Conservation (phyloP, 768 basidiomycete genomes). For the Xanthoconium purpureum region DNA sequence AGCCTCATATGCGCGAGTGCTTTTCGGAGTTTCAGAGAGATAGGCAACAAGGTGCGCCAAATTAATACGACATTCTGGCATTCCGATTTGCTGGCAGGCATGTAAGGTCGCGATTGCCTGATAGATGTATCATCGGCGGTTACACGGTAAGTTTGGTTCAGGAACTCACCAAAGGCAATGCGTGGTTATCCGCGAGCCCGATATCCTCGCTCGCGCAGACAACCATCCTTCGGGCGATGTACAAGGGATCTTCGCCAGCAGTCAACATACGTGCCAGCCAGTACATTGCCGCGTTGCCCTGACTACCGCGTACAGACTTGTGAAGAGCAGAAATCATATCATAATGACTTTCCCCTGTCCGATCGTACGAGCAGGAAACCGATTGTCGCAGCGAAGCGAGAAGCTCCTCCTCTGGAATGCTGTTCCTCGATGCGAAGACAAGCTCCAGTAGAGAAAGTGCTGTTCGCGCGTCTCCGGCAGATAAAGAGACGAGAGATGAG, state of each 20-base stretch:
- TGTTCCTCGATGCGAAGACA: slow-evolving; percentile 45
- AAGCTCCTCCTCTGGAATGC: slow-evolving; percentile 45
- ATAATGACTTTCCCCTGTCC: slow-evolving; percentile 71
- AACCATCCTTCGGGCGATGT: slow-evolving; percentile 67
- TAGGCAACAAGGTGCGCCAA: slow-evolving; percentile 75
- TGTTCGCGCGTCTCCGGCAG: slow-evolving; percentile 70
- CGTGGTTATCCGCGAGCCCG: slow-evolving; percentile 75
- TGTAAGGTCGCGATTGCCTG: slow-evolving; percentile 62
- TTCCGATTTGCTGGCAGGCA: slow-evolving; percentile 68
- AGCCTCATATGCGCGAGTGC: slow-evolving; percentile 74
- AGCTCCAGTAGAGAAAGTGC: slow-evolving; percentile 78
- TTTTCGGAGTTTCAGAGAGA: slow-evolving; percentile 80
- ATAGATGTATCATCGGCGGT: neutral
- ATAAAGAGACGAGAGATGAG: slow-evolving; percentile 48
- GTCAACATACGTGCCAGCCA: slow-evolving; percentile 85
- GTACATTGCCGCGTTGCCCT: slow-evolving; percentile 78
- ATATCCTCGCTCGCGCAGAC: slow-evolving; percentile 87
- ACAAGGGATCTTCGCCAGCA: slow-evolving; percentile 79
- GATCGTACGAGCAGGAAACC: slow-evolving; percentile 66
- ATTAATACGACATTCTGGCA: slow-evolving; percentile 80
- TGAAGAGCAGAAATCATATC: slow-evolving; percentile 85
- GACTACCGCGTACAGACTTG: slow-evolving; percentile 76
- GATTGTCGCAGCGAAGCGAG: slow-evolving; percentile 59
- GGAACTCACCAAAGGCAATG: slow-evolving; percentile 61
- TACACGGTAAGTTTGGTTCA: slow-evolving; percentile 2